Conservation (phyloP, 23 red algal species). For the Chondrus crispus region DNA sequence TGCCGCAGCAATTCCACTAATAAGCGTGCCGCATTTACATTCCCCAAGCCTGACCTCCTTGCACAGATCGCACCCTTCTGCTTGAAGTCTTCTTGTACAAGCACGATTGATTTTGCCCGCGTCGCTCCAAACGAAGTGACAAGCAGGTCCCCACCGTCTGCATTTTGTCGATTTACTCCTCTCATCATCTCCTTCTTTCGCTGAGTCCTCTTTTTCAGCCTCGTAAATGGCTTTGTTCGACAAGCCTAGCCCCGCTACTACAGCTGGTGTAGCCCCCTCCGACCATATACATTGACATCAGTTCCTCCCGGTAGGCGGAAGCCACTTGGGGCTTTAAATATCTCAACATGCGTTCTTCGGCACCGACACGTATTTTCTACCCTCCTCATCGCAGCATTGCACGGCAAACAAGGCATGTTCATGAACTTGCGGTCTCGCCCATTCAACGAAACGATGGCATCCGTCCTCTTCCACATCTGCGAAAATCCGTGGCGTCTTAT, state of each 20-base stretch:
- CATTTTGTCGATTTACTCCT: too few relatives aligned
- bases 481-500: conserved; percentile 49
- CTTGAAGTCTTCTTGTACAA: conserved; percentile 55
- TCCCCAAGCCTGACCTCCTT: too few relatives aligned
- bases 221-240: conserved; percentile 75
- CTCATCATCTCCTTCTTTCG: not conserved
- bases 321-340: conserved; percentile 68
- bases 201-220: not conserved
- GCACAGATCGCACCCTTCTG: too few relatives aligned
- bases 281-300: not conserved
- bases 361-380: conserved; percentile 48
- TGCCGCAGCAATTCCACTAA: too few relatives aligned
- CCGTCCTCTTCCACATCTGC: not conserved
- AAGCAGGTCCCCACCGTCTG: conserved; percentile 1
- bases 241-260: conserved; percentile 69
- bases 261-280: not conserved
- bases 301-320: conserved; percentile 43
- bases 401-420: conserved; percentile 64
- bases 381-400: conserved; percentile 26
- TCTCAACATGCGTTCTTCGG: conserved; percentile 78
- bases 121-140: conserved; percentile 22
- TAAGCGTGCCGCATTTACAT: too few relatives aligned
- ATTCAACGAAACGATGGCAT: conserved; percentile 29
- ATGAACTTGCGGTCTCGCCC: conserved; percentile 83
- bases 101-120: not conserved